phyloP scores from a whole-genome alignment of 164 flowering plant species.

The Litsea cubeba region DNA sequence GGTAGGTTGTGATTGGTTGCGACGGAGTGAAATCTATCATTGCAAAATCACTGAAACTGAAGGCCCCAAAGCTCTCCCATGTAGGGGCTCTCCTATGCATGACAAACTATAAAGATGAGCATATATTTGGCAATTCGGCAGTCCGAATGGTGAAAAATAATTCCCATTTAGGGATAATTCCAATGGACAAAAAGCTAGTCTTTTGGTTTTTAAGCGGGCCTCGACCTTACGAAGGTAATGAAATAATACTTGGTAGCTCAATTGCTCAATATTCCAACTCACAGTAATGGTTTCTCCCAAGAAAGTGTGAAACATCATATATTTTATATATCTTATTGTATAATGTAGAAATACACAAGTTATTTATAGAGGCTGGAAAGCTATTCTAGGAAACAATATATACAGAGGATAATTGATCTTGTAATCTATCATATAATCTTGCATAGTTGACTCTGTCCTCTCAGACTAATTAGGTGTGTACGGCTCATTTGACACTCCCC shows the following conservation, averaged over 20 bases:
- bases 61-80: conserved; percentile 19
- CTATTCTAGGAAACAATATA: too few relatives aligned
- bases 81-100: conserved; percentile 31
- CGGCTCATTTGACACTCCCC: too few relatives aligned
- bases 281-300: too few relatives aligned
- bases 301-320: too few relatives aligned
- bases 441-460: too few relatives aligned
- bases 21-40: conserved; percentile 49
- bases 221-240: conserved; percentile 26
- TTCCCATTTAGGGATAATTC: conserved; percentile 27
- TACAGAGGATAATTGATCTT: too few relatives aligned
- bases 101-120: conserved; percentile 37
- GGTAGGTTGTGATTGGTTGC: conserved; percentile 52
- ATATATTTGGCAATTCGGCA: conserved; percentile 26
- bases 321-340: too few relatives aligned
- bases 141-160: conserved; percentile 8
- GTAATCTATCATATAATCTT: too few relatives aligned
- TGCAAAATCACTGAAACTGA: conserved; percentile 31
- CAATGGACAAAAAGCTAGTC: conserved; percentile 30
- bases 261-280: too few relatives aligned
- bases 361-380: too few relatives aligned
- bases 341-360: too few relatives aligned
- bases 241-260: background rate
- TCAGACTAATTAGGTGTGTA: too few relatives aligned
- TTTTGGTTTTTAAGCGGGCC: conserved; percentile 36